Evolutionary conservation across 1,139 yeast genomes (phyloP), one percentile per base, ranked within the genome.

Genomic region (Kluyveromyces sp.): DNA sequence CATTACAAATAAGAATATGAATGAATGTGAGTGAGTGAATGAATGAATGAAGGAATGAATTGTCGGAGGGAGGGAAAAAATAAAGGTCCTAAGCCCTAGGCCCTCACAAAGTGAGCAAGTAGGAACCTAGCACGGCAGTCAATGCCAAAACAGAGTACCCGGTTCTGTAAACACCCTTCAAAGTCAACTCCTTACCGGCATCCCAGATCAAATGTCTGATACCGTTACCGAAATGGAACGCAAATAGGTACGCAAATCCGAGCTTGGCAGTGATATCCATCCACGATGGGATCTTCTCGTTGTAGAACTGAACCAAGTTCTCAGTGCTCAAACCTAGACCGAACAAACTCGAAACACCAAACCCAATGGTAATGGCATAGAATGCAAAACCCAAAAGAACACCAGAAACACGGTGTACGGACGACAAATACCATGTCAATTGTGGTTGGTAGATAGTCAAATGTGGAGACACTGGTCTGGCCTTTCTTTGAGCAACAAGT

Each of bases 181-280:
- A 61, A 53, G 89, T 76, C 66, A 90, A 77, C 67, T 83, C 87
- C 57, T 71, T 74, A 63, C 95, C 95, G 47, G 80, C 66, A 67
- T 92, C 97, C 97, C 97, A 92, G 49, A 87, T 63, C 70, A 90
- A 72, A 68, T 92, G 98, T 77, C 98, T 86, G 53, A 90, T 53
- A 59, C 97, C 97, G 67, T 90, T 89, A 66, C 74, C 78, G 44
- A 76, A 64, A 68, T 92, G 98, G 82, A 77, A 89, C 40, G 85
- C 85, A 68, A 92, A 89, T 55, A 97, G 92, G 70, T 78, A 77
- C 4, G 95, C 80, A 60, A 83, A 79, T 37, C 78, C 60, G 43
- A 83, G 81, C 73, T 92, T 92, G 50, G 79, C 69, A 36, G 74
- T 73, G 50, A 78, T 59, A 70, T 89, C 86, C 41, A 74, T 72